phyloP scores from a whole-genome alignment of 225 moss, liverwort and hornwort species.

The Pseudisothecium myosuroides region DNA sequence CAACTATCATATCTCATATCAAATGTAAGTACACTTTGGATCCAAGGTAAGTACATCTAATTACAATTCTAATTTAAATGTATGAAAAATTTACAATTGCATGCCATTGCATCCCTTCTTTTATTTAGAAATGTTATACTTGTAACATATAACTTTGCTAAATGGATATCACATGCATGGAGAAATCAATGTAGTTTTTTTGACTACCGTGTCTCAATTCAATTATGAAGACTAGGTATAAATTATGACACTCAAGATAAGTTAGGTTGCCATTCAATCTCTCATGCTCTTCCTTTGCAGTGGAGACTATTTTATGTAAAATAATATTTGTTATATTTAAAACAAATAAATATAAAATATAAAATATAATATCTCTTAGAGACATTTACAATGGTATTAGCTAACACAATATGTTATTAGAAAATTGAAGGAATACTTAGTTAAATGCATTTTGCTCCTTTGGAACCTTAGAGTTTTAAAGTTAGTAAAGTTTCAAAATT shows the following conservation, averaged over 20 bases:
- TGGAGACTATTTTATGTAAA: background rate
- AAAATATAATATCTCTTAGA: rapidly evolving
- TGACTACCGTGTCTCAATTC: background rate
- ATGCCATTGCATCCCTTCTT: background rate
- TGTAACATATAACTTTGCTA: no score
- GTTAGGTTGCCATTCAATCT: background rate
- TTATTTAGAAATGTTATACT: no score
- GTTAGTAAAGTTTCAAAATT: no score
- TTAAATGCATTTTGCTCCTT: background rate
- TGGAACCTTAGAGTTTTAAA: background rate
- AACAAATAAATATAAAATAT: background rate
- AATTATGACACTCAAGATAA: background rate
- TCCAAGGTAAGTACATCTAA: no score
- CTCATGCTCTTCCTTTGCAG: rapidly evolving
- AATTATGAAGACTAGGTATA: background rate
- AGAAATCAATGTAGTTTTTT: background rate
- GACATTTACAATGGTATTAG: background rate
- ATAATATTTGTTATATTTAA: background rate
- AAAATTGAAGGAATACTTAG: background rate
- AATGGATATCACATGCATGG: no score
- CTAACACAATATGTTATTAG: rapidly evolving
- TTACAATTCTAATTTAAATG: background rate
- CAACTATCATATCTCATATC: background rate
- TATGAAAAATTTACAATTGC: background rate
- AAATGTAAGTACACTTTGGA: background rate